Base-by-base conservation (phyloP, 78 protist species). In the Dictyostelium firmibasis region DNA sequence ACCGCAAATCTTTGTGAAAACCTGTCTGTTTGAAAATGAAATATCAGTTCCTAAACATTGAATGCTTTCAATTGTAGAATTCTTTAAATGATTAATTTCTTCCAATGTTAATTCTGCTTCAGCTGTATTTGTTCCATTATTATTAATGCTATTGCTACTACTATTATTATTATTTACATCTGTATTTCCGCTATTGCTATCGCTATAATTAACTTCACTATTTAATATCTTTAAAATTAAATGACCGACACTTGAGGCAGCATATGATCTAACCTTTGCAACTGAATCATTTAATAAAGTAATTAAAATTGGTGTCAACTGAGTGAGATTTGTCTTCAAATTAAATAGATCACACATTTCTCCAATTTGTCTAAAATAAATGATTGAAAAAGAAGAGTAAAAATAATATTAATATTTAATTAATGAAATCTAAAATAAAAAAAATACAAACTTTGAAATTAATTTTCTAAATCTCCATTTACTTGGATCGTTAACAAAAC, bases 381-480 rank as follows among this genome's bases (percentile, higher is more conserved):
- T 0, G 2, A 5, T 41, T 41, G 11, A 20, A 60, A 36, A 36
- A 31, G n/a, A n/a, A n/a, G n/a, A n/a, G n/a, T n/a, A 2, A 36
- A 11, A 53, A 2, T n/a, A 85, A 70, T 31, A 70, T 70, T 14
- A 74, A 43, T 35, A 4, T 33, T 35, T 35, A 6, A 31, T 64
- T 29, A 7, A 57, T 67, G n/a, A n/a, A n/a, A n/a, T n/a, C n/a
- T n/a, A n/a, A n/a, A n/a, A n/a, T n/a, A n/a, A n/a, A n/a, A n/a
- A n/a, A n/a, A 70, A 29, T 27, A 76, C 69, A 20, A 91, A 86
- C 87, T 86, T 70, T 70, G 97, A 85, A 50, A 95, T 82, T 57
- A 93, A 72, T 47, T 47, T 53, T 62, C 97, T 86, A 41, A 92
- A 91, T 76, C 97, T 92, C 97, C 97, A 95, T 70, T 84, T 93